Percentiles rank a stretch among this genome's conserved stretches.
phyloP scores from a whole-genome alignment of 306 rosid species.

The Potentilla sterilis region DNA sequence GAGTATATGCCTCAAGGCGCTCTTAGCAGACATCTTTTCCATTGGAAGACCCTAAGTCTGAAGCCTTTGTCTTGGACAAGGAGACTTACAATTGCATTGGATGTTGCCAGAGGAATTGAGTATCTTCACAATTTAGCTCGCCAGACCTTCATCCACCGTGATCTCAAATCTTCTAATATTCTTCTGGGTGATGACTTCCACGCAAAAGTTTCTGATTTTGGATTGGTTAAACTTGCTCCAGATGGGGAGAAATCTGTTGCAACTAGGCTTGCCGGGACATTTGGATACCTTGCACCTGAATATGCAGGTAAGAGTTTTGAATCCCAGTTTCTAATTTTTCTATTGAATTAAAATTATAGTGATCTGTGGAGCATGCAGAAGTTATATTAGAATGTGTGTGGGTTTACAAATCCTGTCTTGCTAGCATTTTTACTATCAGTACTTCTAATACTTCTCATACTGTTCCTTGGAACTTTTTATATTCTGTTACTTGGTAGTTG shows the following conservation, averaged over 20 bases:
- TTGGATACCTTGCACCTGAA: slow-evolving; percentile 92
- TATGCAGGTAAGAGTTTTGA: slow-evolving; percentile 54
- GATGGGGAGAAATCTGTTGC: slow-evolving; percentile 62
- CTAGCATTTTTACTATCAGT: not conserved
- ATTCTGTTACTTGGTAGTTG: not conserved
- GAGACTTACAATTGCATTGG: slow-evolving; percentile 75
- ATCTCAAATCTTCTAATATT: slow-evolving; percentile 84
- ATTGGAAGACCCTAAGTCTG: slow-evolving; percentile 61
- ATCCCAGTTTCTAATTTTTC: not conserved
- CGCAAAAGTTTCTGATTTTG: slow-evolving; percentile 81
- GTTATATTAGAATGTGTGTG: not conserved
- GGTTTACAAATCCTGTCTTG: not conserved
- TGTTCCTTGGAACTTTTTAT: not conserved
- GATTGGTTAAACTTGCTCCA: slow-evolving; percentile 82
- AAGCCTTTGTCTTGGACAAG: slow-evolving; percentile 69
- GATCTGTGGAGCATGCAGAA: not conserved
- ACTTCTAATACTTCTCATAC: not conserved
- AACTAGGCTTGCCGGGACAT: slow-evolving; percentile 81
- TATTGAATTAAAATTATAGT: not conserved
- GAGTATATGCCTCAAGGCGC: slow-evolving; percentile 86
- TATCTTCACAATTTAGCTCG: slow-evolving; percentile 72
- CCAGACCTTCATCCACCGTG: slow-evolving; percentile 73
- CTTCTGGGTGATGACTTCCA: slow-evolving; percentile 64
- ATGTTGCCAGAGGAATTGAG: slow-evolving; percentile 81
- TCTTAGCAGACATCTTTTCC: slow-evolving; percentile 80